Percentiles rank a stretch among this genome's conserved stretches.
Evolutionary conservation across 345 rosid species (phyloP).

Genomic region (Angophora floribunda): DNA sequence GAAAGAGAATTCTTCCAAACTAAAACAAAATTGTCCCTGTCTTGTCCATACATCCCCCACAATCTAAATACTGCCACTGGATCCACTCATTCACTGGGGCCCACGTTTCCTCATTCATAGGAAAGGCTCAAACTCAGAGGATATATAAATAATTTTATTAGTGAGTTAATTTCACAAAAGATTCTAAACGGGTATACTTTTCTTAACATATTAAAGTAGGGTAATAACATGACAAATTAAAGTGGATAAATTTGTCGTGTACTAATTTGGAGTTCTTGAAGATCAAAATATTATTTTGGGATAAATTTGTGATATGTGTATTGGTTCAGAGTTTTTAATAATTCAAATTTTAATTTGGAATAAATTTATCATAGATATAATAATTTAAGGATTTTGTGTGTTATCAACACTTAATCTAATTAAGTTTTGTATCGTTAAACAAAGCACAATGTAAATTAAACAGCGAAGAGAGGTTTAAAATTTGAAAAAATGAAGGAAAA

Average conservation of each 20-base stretch:
- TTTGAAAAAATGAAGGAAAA: background rate
- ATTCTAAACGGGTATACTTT: too few relatives aligned
- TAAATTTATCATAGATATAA: fast-evolving
- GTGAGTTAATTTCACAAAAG: too few relatives aligned
- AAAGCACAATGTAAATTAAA: background rate
- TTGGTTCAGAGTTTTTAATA: fast-evolving
- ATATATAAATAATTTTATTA: background rate
- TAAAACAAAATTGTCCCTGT: background rate
- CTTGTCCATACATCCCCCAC: background rate
- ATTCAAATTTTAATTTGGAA: fast-evolving
- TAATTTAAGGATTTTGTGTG: too few relatives aligned
- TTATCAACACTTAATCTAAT: too few relatives aligned
- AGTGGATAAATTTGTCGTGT: too few relatives aligned
- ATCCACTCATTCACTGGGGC: background rate
- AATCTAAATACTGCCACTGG: background rate
- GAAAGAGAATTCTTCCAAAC: background rate
- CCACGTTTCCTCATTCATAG: background rate
- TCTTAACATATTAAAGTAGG: too few relatives aligned
- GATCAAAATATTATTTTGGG: too few relatives aligned
- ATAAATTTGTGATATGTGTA: too few relatives aligned
- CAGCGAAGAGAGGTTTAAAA: background rate
- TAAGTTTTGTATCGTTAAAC: too few relatives aligned
- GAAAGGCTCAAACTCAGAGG: background rate
- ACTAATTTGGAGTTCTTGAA: too few relatives aligned
- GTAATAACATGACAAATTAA: too few relatives aligned